Evolutionary conservation across 192 early-diverging fungal species (phyloP).

Genomic region (Linnemannia elongata): DNA sequence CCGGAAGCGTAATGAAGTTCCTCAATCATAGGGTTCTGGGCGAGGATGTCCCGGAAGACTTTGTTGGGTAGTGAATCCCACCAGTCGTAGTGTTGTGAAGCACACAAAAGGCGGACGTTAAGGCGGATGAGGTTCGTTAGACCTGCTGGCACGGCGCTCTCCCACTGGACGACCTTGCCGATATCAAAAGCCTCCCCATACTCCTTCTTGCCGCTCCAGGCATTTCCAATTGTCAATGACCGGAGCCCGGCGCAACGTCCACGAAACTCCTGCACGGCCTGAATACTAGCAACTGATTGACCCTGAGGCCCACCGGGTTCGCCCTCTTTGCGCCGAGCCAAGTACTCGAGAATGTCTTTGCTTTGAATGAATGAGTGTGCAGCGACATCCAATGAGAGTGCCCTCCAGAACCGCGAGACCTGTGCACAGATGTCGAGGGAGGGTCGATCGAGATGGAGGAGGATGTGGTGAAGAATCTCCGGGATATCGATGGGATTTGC

Average conservation of each 20-base stretch:
- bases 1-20: not conserved
- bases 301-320: not conserved
- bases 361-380: not conserved
- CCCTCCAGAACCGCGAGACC: slow-evolving; percentile 17
- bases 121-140: not conserved
- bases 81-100: not conserved
- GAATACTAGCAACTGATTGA: not conserved
- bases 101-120: not conserved
- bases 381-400: not conserved
- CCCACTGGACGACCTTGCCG: not conserved
- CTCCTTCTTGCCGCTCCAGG: not conserved
- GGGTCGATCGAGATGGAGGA: not conserved
- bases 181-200: not conserved
- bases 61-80: not conserved
- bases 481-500: not conserved
- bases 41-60: not conserved
- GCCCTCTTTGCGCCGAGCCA: not conserved
- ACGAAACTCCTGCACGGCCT: too few species aligned
- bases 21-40: not conserved
- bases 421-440: not conserved
- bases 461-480: not conserved
- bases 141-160: not conserved
- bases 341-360: not conserved
- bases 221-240: not conserved
- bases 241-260: not conserved